These are phyloP conservation scores for Solanum bulbocastanum DNA, from an alignment of 257 asterid genomes.

Conservation along the genomic window DNA sequence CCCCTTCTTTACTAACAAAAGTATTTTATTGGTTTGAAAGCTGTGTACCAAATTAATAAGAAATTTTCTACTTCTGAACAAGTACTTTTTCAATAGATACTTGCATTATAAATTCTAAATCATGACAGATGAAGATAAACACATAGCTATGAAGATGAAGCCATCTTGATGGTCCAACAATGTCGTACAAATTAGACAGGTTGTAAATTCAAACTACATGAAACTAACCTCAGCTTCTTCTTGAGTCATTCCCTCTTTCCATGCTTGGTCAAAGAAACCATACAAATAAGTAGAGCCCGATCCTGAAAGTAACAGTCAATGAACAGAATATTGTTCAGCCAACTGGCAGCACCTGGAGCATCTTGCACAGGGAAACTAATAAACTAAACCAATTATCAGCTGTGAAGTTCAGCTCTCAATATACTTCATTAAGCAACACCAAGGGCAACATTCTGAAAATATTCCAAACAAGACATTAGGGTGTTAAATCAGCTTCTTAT, in stretches of 20 bases:
- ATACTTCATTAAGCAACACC: not conserved
- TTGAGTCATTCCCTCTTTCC: slow-evolving; percentile 78
- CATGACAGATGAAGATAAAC: not conserved
- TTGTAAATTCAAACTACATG: not conserved
- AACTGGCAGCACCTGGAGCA: not conserved
- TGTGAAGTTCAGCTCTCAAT: not conserved
- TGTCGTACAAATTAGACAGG: not conserved
- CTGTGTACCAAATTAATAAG: not conserved
- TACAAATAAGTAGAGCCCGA: slow-evolving; percentile 72
- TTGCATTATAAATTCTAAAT: not conserved
- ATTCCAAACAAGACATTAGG: not conserved
- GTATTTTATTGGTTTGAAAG: not conserved
- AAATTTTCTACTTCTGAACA: not conserved
- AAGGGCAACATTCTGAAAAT: not conserved
- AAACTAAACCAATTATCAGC: not conserved
- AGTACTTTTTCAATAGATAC: not conserved
- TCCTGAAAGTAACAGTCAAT: slow-evolving; percentile 26
- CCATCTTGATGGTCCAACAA: not conserved
- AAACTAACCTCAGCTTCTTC: slow-evolving; percentile 53
- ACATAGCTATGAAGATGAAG: not conserved
- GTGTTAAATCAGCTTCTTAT: not conserved
- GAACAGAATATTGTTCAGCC: not conserved
- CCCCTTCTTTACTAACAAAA: not conserved
- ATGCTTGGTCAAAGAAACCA: slow-evolving; percentile 73
- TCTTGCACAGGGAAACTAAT: not conserved